Base-by-base conservation (phyloP, 495 filamentous ascomycete species). In the Annulohypoxylon maeteangense region DNA sequence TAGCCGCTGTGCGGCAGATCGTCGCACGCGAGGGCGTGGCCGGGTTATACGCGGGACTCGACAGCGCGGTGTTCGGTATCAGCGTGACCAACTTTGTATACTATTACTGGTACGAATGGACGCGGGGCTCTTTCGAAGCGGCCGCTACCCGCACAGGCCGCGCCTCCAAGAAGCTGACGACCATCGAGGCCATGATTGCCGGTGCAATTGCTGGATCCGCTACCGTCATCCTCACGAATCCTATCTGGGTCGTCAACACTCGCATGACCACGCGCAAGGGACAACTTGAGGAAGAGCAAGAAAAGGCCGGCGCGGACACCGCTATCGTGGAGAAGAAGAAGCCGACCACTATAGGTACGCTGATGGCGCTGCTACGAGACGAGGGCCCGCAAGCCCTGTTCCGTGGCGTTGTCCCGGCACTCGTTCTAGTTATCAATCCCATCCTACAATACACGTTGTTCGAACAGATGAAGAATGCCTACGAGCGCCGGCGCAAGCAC, bases 91-190 rank as follows among this genome's bases (percentile, higher is more conserved):
- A 99, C 81, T 98, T 99, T 72, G 94, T 99, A 22, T 99, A 99
- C 82, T 99, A 99, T 81, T 99, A 99, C 82, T 99, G 95, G 92
- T 99, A 98, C 83, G 95, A 99, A 83, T 98, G 93, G 92, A 95
- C 94, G 59, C 91, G 95, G 22, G 85, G 92, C 45, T 90, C 90
- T 72, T 97, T 98, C 80, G 93, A 97, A 79, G 88, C 88, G 40
- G 92, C 94, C 11, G 93, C 93, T 31, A 73, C 84, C 32, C 88
- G 88, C 71, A 80, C 92, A 47, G 92, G 92, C n/a, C 90, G 94
- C 40, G 86, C 88, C 31, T 91, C 89, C 32, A 90, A 89, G 78
- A 94, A 93, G 75, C 89, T 99, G 73, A 95, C 92, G 25, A 94
- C 95, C 0, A 71, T 93, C 48, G 95, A 99, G 81, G 89, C 89